Base-by-base conservation (phyloP, 2,329 filamentous ascomycete genomes). In the Cladosporium phlei region DNA sequence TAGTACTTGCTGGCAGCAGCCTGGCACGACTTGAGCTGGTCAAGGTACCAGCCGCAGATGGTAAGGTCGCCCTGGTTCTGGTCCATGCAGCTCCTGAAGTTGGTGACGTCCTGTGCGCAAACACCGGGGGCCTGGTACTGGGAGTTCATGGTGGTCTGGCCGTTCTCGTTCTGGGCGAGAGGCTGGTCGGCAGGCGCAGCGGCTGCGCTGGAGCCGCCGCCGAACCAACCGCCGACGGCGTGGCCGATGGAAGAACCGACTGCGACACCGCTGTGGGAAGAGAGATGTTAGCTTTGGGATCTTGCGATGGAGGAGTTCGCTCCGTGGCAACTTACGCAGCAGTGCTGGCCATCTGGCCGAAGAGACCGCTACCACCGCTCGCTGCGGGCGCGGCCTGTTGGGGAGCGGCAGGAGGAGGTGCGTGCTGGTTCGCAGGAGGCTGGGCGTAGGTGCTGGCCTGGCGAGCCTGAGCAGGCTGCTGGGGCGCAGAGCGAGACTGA, bases 41-140 rank as follows among this genome's bases (percentile, higher is more conserved):
- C 93, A 61, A 98, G 74, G 70, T 98, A 98, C 90, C 91, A 98
- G 58, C 86, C 86, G 75, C 93, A 98, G 66, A 96, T 94, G 66
- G 85, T 84, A 85, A 98, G 82, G 72, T 93, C 89, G 59, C 93
- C 93, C 66, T 82, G 75, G 70, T 98, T 86, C 65, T 97, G 87
- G 69, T 97, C 90, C 84, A 98, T 85, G 78, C 93, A 98, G 74
- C 84, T 85, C 62, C 88, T 90, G 78, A 98, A 97, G 71, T 79
- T 81, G 70, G 83, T 81, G 46, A 89, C 82, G 59, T 93, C 88
- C 46, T 76, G 80, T 54, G 82, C 81, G 73, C 93, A 98, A 67
- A 60, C 64, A 52, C 60, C 65, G 64, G 52, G 64, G 68, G 63
- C 71, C 52, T 71, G 62, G 40, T 67, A 66, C 54, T 63, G 53